phyloP scores from a whole-genome alignment of 805 yeast genomes.

The Monosporozyma unispora region DNA sequence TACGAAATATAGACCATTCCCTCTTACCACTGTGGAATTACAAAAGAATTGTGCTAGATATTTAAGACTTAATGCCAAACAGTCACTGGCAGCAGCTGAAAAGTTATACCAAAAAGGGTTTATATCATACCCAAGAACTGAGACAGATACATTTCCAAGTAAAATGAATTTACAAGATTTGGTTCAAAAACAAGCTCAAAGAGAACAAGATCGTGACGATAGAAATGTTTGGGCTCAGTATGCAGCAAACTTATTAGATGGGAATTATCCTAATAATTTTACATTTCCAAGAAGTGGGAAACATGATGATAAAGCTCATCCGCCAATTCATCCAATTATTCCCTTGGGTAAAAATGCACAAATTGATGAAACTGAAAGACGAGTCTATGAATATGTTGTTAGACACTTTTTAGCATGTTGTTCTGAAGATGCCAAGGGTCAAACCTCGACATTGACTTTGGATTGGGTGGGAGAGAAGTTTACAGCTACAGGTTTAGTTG shows the following conservation, averaged over 20 bases:
- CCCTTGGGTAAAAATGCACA: conserved; percentile 25
- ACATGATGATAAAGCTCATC: conserved; percentile 93
- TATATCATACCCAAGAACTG: conserved; percentile 94
- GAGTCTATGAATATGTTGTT: conserved; percentile 78
- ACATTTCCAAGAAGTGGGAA: conserved; percentile 69
- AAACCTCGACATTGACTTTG: conserved; percentile 48
- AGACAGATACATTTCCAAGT: conserved; percentile 78
- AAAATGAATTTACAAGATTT: conserved; percentile 61
- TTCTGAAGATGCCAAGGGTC: conserved; percentile 82
- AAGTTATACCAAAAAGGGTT: conserved; percentile 76
- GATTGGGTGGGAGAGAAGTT: conserved; percentile 77
- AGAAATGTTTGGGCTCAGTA: conserved; percentile 84
- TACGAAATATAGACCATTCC: conserved; percentile 72
- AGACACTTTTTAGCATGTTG: conserved; percentile 87
- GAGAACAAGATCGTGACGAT: conserved; percentile 27
- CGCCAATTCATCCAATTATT: conserved; percentile 85
- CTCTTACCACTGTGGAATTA: conserved; percentile 87
- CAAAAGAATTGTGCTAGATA: conserved; percentile 76
- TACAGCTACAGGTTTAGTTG: conserved; percentile 63
- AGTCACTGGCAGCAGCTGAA: conserved; percentile 72
- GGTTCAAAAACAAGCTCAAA: conserved; percentile 47
- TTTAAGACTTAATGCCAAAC: conserved; percentile 73
- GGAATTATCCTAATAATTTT: conserved; percentile 34
- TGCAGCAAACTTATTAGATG: conserved; percentile 39
- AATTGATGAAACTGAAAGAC: conserved; percentile 37